phyloP scores from a whole-genome alignment of 225 moss, liverwort and hornwort species.

The Rhytidiadelphus loreus region DNA sequence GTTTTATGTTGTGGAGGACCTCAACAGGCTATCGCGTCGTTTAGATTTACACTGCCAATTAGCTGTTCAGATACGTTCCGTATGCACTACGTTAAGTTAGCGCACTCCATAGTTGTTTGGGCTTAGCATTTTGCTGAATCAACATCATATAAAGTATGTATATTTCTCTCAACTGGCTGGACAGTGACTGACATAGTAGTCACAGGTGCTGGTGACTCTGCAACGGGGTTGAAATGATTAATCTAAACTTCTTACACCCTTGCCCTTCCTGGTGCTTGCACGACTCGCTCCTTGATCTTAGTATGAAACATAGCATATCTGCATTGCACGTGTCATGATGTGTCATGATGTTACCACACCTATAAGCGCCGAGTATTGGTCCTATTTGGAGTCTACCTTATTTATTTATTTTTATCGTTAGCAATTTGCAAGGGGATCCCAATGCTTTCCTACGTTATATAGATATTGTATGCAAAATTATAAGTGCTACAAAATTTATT shows the following conservation, averaged over 20 bases:
- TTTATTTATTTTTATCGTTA: background rate
- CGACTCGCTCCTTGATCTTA: background rate
- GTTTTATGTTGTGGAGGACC: background rate
- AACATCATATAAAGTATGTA: background rate
- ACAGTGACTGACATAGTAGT: background rate
- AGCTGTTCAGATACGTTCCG: background rate
- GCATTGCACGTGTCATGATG: background rate
- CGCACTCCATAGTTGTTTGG: background rate
- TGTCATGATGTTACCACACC: background rate
- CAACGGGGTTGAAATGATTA: slow-evolving; percentile 81
- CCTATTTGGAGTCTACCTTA: background rate
- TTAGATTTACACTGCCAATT: background rate
- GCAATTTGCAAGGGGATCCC: background rate
- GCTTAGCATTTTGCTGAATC: background rate
- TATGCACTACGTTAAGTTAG: background rate
- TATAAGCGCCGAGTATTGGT: background rate
- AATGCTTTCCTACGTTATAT: background rate
- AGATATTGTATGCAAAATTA: background rate
- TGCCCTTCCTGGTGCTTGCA: background rate
- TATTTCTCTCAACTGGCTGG: background rate
- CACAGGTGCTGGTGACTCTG: slow-evolving; percentile 75
- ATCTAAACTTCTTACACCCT: slow-evolving; percentile 46
- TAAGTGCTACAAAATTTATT: background rate
- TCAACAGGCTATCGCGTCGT: background rate
- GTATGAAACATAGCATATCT: background rate